Percentiles rank a stretch among this genome's conserved stretches.
Evolutionary conservation across 2,329 filamentous ascomycete species (phyloP).

Genomic region (Hymenoscyphus fructigenus): DNA sequence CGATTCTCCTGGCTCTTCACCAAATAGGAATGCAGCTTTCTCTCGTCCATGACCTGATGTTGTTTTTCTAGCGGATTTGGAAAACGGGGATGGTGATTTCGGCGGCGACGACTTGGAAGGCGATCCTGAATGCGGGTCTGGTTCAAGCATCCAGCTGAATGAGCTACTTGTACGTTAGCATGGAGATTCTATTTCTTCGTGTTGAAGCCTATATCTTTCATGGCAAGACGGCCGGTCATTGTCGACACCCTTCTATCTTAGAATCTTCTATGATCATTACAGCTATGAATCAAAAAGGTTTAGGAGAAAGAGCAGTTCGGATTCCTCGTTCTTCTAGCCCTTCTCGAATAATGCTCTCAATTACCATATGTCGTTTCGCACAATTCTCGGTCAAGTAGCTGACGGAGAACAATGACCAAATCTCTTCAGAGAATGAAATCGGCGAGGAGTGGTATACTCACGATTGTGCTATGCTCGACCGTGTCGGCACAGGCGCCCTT

Average conservation of each 20-base stretch:
- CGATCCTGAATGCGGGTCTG: slow-evolving; percentile 28
- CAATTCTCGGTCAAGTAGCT: no score
- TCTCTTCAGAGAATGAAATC: neutral
- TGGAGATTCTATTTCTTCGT: neutral
- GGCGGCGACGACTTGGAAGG: slow-evolving; percentile 25
- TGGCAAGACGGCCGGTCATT: neutral
- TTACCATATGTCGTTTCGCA: no score
- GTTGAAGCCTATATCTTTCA: neutral
- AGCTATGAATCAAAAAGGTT: no score
- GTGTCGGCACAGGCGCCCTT: slow-evolving; percentile 52
- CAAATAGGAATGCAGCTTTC: slow-evolving; percentile 38
- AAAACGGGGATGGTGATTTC: slow-evolving; percentile 31
- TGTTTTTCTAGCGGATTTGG: slow-evolving; percentile 30
- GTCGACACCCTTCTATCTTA: no score
- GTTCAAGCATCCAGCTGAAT: slow-evolving; percentile 77
- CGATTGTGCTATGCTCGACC: slow-evolving; percentile 69
- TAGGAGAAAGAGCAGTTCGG: no score
- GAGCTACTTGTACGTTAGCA: slow-evolving; percentile 39
- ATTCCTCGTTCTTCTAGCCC: no score
- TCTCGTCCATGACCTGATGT: slow-evolving; percentile 32
- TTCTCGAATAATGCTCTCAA: no score
- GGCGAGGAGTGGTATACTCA: slow-evolving; percentile 1
- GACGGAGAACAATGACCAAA: no score
- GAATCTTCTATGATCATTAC: no score
- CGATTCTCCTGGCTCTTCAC: slow-evolving; percentile 32